Conservation (phyloP, 192 early-diverging fungal genomes). For the Rhizoclosmatium globosum region DNA sequence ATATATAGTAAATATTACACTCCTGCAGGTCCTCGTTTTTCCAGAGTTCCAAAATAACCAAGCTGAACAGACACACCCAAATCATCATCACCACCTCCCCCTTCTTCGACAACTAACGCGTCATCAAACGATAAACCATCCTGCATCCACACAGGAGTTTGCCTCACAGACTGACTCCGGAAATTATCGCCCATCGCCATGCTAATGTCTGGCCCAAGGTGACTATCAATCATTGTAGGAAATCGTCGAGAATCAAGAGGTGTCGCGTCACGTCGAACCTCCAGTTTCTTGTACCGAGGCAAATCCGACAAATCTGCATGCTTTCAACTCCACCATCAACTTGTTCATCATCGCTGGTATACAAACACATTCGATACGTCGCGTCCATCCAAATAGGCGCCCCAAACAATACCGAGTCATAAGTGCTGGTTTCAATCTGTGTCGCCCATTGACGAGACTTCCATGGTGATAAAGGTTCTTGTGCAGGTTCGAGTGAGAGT, state of each 20-base stretch:
- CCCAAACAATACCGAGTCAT: conserved; percentile 32
- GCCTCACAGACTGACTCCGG: no score
- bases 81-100: not conserved
- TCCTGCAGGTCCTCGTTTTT: no score
- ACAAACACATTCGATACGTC: conserved; percentile 43
- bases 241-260: not conserved
- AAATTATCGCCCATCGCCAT: conserved; percentile 25
- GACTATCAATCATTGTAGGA: conserved; percentile 2
- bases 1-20: no score
- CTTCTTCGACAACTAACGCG: conserved; percentile 33
- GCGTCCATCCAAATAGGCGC: conserved; percentile 48
- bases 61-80: conserved; percentile 5
- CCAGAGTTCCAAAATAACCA: conserved; percentile 5
- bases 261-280: not conserved
- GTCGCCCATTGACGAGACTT: conserved; percentile 34
- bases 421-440: conserved; percentile 45
- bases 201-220: not conserved
- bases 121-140: conserved; percentile 42
- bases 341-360: not conserved
- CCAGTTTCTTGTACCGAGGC: not conserved
- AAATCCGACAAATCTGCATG: conserved; percentile 18
- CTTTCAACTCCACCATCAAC: not conserved
- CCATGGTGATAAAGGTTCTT: not conserved
- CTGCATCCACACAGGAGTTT: conserved; percentile 18
- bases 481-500: not conserved